Conservation (phyloP, 768 basidiomycete species). For the Obba rivulosa region DNA sequence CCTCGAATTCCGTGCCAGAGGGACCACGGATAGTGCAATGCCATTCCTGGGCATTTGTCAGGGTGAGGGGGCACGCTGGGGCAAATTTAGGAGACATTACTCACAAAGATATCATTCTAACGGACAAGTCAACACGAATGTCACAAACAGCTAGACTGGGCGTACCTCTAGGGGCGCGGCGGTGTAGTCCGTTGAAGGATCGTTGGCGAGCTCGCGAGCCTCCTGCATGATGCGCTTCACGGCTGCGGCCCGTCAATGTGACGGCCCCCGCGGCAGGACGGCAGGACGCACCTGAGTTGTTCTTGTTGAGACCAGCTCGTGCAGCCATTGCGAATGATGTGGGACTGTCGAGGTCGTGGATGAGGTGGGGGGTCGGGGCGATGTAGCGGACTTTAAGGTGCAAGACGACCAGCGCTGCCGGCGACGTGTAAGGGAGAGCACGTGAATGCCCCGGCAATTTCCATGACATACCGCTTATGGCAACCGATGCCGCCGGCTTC, state of each 20-base stretch:
- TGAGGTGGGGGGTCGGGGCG: background rate
- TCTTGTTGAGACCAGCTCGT: constrained; percentile 65
- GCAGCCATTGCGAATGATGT: constrained; percentile 18
- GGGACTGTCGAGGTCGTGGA: constrained; percentile 1
- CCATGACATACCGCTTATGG: constrained; percentile 1
- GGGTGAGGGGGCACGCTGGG: background rate
- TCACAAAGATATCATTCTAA: constrained; percentile 85
- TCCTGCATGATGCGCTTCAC: constrained; percentile 98
- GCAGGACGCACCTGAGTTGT: constrained; percentile 67
- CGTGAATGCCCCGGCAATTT: constrained; percentile 3
- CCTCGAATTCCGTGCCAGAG: constrained; percentile 84
- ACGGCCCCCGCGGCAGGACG: background rate
- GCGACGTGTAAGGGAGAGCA: constrained; percentile 3
- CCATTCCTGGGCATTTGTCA: constrained; percentile 59
- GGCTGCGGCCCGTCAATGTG: constrained; percentile 38
- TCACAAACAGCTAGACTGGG: constrained; percentile 14
- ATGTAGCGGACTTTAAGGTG: background rate
- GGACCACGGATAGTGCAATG: constrained; percentile 96
- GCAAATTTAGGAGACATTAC: constrained; percentile 21
- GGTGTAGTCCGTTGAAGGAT: constrained; percentile 81
- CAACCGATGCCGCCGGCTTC: background rate
- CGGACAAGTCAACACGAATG: background rate
- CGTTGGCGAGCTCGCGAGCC: constrained; percentile 80
- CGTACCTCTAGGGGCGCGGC: constrained; percentile 76
- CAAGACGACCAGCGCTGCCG: background rate